A percentile compares a stretch with the other conserved stretches of the same genome.
Conservation (phyloP, 345 rosid genomes). For the Viola odorata region DNA sequence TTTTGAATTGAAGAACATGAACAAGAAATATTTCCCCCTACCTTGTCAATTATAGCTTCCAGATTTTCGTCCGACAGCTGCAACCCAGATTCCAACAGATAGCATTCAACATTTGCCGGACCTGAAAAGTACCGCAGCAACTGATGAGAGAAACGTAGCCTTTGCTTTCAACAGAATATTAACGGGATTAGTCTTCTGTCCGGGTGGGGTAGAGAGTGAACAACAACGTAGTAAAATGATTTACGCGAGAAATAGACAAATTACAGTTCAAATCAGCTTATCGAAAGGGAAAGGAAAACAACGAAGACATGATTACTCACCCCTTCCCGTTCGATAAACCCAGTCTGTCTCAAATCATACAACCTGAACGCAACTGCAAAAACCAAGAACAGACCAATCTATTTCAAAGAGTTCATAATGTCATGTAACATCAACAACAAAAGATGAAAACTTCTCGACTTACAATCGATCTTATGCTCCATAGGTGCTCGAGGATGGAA, state of each 20-base stretch:
- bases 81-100: slow-evolving; percentile 22
- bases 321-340: slow-evolving; percentile 34
- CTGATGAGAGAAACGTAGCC: neutral
- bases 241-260: too few relatives aligned
- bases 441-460: neutral
- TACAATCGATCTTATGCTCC: slow-evolving; percentile 32
- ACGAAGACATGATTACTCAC: slow-evolving; percentile 14
- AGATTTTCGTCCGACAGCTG: slow-evolving; percentile 23
- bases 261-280: too few relatives aligned
- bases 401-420: neutral
- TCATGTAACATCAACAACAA: neutral
- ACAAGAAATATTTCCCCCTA: neutral
- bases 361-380: slow-evolving; percentile 39
- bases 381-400: slow-evolving; percentile 1
- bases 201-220: too few relatives aligned
- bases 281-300: neutral
- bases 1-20: neutral
- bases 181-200: too few relatives aligned
- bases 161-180: too few relatives aligned
- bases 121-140: slow-evolving; percentile 17
- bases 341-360: slow-evolving; percentile 35
- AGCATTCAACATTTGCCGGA: slow-evolving; percentile 35
- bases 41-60: slow-evolving; percentile 27
- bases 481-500: slow-evolving; percentile 34
- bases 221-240: too few relatives aligned